phyloP scores from a whole-genome alignment of 768 basidiomycete species.

The Boletus reticulatus region DNA sequence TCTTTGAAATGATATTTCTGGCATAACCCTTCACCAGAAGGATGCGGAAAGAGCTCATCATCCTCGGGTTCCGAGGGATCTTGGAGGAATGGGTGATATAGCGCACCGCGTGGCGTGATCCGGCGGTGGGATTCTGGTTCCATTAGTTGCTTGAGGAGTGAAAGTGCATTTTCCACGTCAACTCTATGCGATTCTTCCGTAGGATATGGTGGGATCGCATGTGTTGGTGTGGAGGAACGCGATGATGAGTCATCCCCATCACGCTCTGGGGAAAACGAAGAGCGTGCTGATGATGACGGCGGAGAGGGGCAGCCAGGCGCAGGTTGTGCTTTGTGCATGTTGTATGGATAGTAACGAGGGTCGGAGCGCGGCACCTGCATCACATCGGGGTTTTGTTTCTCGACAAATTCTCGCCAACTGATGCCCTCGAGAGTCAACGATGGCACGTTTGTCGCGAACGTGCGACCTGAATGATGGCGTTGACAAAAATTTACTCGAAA shows the following conservation, averaged over 20 bases:
- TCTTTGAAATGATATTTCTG: conserved; percentile 58
- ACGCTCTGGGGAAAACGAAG: conserved; percentile 21
- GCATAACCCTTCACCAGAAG: conserved; percentile 67
- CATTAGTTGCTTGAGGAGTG: conserved; percentile 71
- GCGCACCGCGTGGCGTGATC: conserved; percentile 70
- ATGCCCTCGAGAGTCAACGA: conserved; percentile 64
- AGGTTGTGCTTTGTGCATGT: conserved; percentile 24
- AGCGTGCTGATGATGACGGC: conserved; percentile 35
- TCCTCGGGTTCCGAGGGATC: conserved; percentile 50
- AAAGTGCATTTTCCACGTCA: conserved; percentile 67
- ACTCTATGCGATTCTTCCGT: conserved; percentile 41
- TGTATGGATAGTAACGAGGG: conserved; percentile 55
- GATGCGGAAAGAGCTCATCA: conserved; percentile 69
- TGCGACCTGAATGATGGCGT: conserved; percentile 59
- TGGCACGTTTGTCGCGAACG: conserved; percentile 88
- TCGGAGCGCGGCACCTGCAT: conserved; percentile 51
- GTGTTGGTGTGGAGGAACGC: conserved; percentile 23
- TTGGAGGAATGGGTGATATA: conserved; percentile 76
- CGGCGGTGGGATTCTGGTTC: conserved; percentile 76
- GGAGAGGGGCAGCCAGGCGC: conserved; percentile 25
- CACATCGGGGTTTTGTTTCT: conserved; percentile 72
- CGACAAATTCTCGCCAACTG: conserved; percentile 72
- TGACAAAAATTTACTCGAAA: background rate
- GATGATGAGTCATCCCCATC: conserved; percentile 18
- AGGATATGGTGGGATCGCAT: conserved; percentile 17